Percentiles rank a stretch among this genome's conserved stretches.
Conservation (phyloP, 2,329 filamentous ascomycete species). For the Ceratocystis alfenasii region DNA sequence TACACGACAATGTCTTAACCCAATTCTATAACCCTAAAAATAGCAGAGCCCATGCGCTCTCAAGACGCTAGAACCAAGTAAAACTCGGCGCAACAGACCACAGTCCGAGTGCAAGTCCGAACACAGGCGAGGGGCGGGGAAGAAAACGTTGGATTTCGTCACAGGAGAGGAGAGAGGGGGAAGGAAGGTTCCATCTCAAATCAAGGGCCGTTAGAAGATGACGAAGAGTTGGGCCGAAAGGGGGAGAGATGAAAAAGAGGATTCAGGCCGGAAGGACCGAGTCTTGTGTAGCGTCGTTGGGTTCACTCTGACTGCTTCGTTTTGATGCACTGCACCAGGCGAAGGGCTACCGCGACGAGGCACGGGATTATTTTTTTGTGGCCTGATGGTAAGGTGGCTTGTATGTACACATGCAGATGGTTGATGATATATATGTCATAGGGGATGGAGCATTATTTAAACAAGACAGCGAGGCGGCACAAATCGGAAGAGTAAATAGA, state of each 20-base stretch:
- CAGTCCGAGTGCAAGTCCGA: neutral
- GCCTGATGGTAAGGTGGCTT: no score
- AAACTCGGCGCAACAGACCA: neutral
- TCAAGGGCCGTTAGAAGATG: neutral
- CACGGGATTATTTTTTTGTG: no score
- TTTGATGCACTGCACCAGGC: neutral
- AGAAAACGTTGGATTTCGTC: neutral
- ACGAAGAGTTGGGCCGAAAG: neutral
- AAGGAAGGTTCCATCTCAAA: neutral
- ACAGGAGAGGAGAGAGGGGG: neutral
- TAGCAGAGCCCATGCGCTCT: neutral
- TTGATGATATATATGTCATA: no score
- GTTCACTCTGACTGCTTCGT: neutral
- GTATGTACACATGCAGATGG: no score
- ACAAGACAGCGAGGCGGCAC: no score
- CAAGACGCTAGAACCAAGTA: neutral
- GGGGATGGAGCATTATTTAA: no score
- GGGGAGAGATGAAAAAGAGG: neutral
- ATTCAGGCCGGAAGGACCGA: conserved; percentile 4
- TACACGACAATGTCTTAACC: neutral
- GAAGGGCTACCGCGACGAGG: no score
- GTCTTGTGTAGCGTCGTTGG: neutral
- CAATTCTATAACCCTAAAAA: neutral
- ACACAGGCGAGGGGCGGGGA: neutral
- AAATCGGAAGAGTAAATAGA: no score